A percentile compares a stretch with the other conserved stretches of the same genome.
Evolutionary conservation across 345 rosid species (phyloP).

Genomic region (Adansonia digitata): DNA sequence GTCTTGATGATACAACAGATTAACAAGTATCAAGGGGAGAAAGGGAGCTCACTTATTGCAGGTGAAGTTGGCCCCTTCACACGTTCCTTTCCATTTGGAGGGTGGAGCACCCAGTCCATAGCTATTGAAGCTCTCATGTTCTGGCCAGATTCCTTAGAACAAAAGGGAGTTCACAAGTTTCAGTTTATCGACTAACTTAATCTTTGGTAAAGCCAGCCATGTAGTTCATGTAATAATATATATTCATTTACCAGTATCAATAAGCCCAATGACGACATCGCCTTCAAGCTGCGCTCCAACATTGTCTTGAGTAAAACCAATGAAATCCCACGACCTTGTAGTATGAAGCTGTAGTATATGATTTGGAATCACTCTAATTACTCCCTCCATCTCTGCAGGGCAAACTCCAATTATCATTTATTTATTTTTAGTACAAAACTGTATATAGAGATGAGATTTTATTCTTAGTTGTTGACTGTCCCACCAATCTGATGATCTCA

Average conservation of each 20-base stretch:
- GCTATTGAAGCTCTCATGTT: slow-evolving; percentile 25
- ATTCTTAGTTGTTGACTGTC: background rate
- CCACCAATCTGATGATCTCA: background rate
- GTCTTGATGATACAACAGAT: background rate
- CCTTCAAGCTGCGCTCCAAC: slow-evolving; percentile 2
- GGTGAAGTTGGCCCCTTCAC: slow-evolving; percentile 33
- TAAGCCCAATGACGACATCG: slow-evolving; percentile 17
- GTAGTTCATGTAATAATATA: background rate
- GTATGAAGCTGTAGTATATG: slow-evolving; percentile 24
- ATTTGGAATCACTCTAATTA: slow-evolving; percentile 31
- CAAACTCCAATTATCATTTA: background rate
- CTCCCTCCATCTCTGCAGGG: slow-evolving; percentile 25
- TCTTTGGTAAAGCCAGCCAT: background rate
- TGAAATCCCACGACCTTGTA: slow-evolving; percentile 33
- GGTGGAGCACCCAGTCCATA: slow-evolving; percentile 29
- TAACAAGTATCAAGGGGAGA: background rate
- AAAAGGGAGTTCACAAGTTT: background rate
- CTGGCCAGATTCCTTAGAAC: slow-evolving; percentile 28
- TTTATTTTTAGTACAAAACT: background rate
- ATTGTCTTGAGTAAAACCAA: slow-evolving; percentile 10
- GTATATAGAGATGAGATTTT: background rate
- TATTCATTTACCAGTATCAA: slow-evolving; percentile 22
- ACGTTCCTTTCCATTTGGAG: slow-evolving; percentile 29
- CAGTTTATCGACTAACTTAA: background rate
- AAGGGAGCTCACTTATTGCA: slow-evolving; percentile 35